Conservation (phyloP, 208 protist genomes). For the Crithidia thermophila region DNA sequence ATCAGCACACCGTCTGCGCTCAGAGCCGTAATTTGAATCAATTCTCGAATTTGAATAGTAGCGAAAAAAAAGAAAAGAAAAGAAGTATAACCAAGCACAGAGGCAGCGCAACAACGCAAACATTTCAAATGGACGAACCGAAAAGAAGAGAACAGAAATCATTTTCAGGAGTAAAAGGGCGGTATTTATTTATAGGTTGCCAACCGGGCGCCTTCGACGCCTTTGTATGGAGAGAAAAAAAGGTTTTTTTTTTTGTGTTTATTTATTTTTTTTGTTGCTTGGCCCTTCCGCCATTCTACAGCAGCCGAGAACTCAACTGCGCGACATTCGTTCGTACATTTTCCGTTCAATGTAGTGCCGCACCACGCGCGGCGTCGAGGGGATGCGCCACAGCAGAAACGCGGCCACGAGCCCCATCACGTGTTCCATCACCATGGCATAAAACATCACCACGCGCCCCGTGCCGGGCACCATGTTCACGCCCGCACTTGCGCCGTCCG, state of each 20-base stretch:
- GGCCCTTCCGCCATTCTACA: not conserved
- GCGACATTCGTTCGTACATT: slow-evolving; percentile 23
- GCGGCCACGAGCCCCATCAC: slow-evolving; percentile 34
- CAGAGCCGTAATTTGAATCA: too few species aligned
- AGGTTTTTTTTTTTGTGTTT: not conserved
- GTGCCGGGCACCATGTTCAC: slow-evolving; percentile 21
- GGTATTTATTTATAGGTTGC: too few species aligned
- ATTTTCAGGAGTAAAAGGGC: too few species aligned
- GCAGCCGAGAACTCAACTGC: not conserved
- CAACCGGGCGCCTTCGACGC: too few species aligned
- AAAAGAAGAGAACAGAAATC: too few species aligned
- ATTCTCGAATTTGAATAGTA: too few species aligned
- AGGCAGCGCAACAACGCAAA: too few species aligned
- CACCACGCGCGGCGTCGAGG: slow-evolving; percentile 37
- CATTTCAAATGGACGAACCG: too few species aligned
- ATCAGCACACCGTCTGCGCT: too few species aligned
- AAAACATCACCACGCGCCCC: slow-evolving; percentile 20
- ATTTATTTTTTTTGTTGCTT: not conserved
- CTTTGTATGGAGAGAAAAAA: too few species aligned
- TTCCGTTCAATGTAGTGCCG: slow-evolving; percentile 30
- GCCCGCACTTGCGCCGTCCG: not conserved
- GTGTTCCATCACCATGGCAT: slow-evolving; percentile 48
- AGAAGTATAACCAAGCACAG: too few species aligned
- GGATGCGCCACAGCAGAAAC: slow-evolving; percentile 59
- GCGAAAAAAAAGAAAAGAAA: slow-evolving; percentile 7